Base-by-base conservation (phyloP, 1,284 basidiomycete genomes). In the Cutaneotrichosporon cavernicola region DNA sequence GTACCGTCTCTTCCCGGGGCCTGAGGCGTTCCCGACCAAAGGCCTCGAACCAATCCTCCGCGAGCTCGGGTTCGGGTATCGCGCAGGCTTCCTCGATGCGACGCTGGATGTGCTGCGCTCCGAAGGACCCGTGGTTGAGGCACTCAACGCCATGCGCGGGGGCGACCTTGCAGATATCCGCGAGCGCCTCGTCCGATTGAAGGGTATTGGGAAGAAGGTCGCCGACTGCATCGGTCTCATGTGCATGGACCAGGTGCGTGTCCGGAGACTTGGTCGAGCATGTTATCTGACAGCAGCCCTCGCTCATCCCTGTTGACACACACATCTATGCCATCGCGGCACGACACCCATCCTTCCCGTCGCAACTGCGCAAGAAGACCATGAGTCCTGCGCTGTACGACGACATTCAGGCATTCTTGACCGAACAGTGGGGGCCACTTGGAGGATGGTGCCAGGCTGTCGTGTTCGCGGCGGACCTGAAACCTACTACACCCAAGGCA, bases 391-490 rank as follows among this genome's bases (percentile, higher is more conserved):
- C 86, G 66, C 76, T 92, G 13, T 94, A 95, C 74, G 87, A 89
- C 14, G 88, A 89, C 69, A 86, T 93, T 16, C 90, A 86, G 70
- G 75, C 75, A 4, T 90, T 87, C 72, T 81, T 97, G 1, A 73
- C 82, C 0, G 76, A 81, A 1, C 83, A 88, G 1, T 96, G 92
- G 92, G 92, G 91, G 10, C 83, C 87, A 1, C 87, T 90, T 74
- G 92, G 92, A 6, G 94, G 94, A 6, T 96, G 93, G 93, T 90
- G 90, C 0, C 94, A 97, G 77, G 89, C 91, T 2, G 92, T 95
- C 52, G 76, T 81, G 72, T 82, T 82, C 62, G 79, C 80, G 11
- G 51, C 60, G 30, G 52, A 61, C 13, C 40, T 61, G 16, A 61
- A 61, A 40, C 40, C 60, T 5, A 5, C 38, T 4, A 21, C 38